Evolutionary conservation across 1,139 yeast species (phyloP).

Genomic region (Saccharomyces hybrid): DNA sequence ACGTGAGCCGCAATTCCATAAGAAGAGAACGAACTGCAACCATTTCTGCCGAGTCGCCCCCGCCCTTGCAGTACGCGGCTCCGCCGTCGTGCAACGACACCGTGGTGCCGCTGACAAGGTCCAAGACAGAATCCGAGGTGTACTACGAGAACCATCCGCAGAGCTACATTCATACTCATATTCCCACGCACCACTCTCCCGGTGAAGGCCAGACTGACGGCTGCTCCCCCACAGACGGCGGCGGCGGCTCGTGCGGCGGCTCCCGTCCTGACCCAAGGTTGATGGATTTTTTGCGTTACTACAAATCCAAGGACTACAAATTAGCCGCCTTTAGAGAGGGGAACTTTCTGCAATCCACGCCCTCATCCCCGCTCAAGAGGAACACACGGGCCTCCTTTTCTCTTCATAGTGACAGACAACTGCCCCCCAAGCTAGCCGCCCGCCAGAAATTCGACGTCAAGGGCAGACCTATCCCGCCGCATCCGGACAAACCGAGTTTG

Average conservation of each 20-base stretch:
- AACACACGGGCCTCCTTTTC: not conserved
- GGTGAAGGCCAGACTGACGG: constrained; percentile 1
- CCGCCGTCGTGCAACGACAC: constrained; percentile 4
- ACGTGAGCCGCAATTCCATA: not conserved
- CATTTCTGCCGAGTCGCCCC: not conserved
- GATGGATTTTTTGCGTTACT: constrained; percentile 49
- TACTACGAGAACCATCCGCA: constrained; percentile 9
- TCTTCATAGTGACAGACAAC: not conserved
- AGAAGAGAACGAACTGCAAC: not conserved
- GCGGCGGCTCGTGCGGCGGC: constrained; percentile 10
- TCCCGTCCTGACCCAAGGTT: constrained; percentile 42
- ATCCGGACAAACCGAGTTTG: constrained; percentile 38
- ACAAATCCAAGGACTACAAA: constrained; percentile 33
- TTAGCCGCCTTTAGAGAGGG: constrained; percentile 27
- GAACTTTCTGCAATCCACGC: not conserved
- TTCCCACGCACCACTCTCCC: not conserved
- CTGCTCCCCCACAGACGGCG: constrained; percentile 7
- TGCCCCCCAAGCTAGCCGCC: not conserved
- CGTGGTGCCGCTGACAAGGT: constrained; percentile 3
- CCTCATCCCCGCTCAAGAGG: not conserved
- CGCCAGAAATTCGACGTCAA: constrained; percentile 26
- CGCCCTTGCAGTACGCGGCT: not conserved
- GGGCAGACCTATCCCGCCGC: constrained; percentile 42
- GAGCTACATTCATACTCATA: constrained; percentile 4
- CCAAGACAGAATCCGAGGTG: constrained; percentile 12